Evolutionary conservation across 2,329 filamentous ascomycete species (phyloP).

Genomic region (Ophiocordyceps camponoti-leonardi): DNA sequence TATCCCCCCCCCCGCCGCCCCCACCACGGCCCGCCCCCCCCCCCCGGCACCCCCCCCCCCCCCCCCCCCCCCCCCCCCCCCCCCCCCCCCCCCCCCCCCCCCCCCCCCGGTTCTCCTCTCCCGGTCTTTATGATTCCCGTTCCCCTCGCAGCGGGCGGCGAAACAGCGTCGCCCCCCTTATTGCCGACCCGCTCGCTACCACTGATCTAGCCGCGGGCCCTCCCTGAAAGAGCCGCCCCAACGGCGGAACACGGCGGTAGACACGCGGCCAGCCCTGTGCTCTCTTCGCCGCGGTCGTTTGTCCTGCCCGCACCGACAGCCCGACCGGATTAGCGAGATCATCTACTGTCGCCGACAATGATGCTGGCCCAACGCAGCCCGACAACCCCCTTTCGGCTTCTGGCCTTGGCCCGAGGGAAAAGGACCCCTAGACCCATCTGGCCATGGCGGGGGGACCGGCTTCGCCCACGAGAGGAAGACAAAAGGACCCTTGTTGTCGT

Average conservation of each 20-base stretch:
- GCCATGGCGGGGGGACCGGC: too few species aligned
- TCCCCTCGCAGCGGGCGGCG: background rate
- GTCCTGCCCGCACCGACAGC: constrained; percentile 2
- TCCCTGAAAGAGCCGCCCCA: background rate
- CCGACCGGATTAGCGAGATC: background rate
- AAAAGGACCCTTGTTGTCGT: background rate
- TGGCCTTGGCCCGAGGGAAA: background rate
- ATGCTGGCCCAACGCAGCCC: too few species aligned
- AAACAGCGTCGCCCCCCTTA: background rate
- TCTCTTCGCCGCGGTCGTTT: constrained; percentile 1
- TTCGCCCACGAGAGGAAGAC: too few species aligned
- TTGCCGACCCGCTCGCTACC: background rate
- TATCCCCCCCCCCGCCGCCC: too few species aligned
- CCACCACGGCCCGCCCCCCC: too few species aligned
- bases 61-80: too few species aligned
- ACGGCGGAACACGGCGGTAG: background rate
- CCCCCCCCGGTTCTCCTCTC: background rate
- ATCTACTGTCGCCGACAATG: background rate
- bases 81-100: too few species aligned
- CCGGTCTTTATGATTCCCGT: background rate
- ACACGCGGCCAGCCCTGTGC: background rate
- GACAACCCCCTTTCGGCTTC: too few species aligned
- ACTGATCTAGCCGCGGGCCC: background rate
- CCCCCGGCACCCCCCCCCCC: too few species aligned
- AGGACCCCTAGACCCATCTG: background rate